phyloP scores from a whole-genome alignment of 768 basidiomycete species.

The Pleurotus salmoneostramineus region DNA sequence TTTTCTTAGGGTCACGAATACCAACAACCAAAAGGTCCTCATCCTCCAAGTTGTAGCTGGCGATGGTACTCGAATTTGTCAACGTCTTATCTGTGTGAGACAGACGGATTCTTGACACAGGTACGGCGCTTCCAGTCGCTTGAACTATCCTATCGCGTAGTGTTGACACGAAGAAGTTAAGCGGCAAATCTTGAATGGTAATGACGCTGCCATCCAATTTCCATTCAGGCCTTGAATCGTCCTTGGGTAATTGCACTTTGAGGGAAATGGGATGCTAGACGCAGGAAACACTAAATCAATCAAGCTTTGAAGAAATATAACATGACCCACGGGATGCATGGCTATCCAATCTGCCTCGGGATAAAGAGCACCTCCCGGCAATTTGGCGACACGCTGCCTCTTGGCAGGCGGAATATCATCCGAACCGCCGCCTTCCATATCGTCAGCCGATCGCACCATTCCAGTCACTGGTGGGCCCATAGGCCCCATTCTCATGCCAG shows the following conservation, averaged over 20 bases:
- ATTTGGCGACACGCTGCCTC: slow-evolving; percentile 79
- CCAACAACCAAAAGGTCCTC: slow-evolving; percentile 80
- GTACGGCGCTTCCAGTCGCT: slow-evolving; percentile 72
- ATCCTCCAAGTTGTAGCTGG: slow-evolving; percentile 86
- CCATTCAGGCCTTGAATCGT: slow-evolving; percentile 87
- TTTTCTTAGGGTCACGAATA: slow-evolving; percentile 75
- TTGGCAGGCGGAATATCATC: slow-evolving; percentile 82
- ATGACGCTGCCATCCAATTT: slow-evolving; percentile 82
- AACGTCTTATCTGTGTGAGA: slow-evolving; percentile 83
- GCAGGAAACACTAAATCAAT: slow-evolving; percentile 1
- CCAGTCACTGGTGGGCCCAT: slow-evolving; percentile 55
- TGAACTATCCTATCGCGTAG: slow-evolving; percentile 86
- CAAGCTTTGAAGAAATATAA: background rate
- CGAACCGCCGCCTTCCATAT: slow-evolving; percentile 60
- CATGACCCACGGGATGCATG: slow-evolving; percentile 73
- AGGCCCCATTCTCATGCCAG: slow-evolving; percentile 59
- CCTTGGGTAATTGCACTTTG: slow-evolving; percentile 76
- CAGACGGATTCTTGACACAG: slow-evolving; percentile 77
- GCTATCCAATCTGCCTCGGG: slow-evolving; percentile 87
- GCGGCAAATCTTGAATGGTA: slow-evolving; percentile 76
- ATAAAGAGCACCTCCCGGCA: slow-evolving; percentile 81
- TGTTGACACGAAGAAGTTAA: slow-evolving; percentile 82
- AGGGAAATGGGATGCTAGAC: slow-evolving; percentile 81
- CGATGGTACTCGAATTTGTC: slow-evolving; percentile 82
- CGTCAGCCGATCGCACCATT: slow-evolving; percentile 74